Base-by-base conservation (phyloP, 2,329 filamentous ascomycete genomes). In the Teratosphaeriaceae sp. region DNA sequence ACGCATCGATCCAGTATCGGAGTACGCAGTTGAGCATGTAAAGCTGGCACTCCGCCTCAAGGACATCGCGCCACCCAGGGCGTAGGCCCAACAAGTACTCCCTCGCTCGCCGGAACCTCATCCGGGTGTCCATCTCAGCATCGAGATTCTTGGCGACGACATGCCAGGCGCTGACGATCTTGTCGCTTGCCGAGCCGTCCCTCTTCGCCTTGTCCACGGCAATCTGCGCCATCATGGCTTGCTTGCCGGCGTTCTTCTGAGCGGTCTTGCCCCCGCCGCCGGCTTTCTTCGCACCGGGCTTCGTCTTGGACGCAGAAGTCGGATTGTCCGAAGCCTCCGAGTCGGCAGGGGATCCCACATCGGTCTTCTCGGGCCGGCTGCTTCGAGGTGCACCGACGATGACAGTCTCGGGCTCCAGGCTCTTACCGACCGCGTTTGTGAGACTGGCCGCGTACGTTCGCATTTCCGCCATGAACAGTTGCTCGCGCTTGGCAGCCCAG, bases 401-500 rank as follows among this genome's bases (percentile, higher is more conserved):
- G 38, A 87, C 75, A 3, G 69, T 76, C 57, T 86, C 80, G 0
- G 80, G 80, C 19, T 82, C 71, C 4, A 86, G 69, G 2, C 66
- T 67, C 49, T 79, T 84, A 2, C 81, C 82, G 2, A 72, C 68
- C 0, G 78, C 70, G 44, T 80, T 82, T 0, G 80, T 84, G 36
- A 88, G 67, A 60, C 81, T 85, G 11, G 79, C 80, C 1, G 84
- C 80, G 57, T 88, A 88, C 1, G 72, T 69, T 21, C 73, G 72
- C 63, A 84, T 84, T 45, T 85, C 80, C 1, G 75, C 73, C 75
- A 85, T 83, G 55, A 78, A 80, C 40, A 68, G 70, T 53, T 88
- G 82, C 34, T 82, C 79, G 41, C 66, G 66, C 48, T 66, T 72
- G 40, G 60, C 62, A 5, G 69, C 65, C 46, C 58, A 67, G 41